Evolutionary conservation across 176 grass and related monocot species (phyloP), one percentile per base, ranked within the genome.

Genomic region (Ensete ventricosum): DNA sequence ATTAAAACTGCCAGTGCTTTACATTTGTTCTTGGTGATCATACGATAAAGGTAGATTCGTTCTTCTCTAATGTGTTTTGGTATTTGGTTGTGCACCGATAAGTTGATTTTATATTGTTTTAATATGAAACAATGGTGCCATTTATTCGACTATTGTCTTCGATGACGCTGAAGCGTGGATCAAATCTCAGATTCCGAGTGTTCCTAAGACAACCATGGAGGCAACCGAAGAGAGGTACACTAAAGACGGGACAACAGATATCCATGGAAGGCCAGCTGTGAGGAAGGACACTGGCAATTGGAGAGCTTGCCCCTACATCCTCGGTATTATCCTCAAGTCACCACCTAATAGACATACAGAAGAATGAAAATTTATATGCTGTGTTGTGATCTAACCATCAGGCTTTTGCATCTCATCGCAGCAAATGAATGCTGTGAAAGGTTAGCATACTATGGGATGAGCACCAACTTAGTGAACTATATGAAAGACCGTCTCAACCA

Each of bases 371-470:
- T 55, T 26, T 73, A 10, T 73, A 23, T 73, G 21, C 14, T 27
- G 14, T 16, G 5, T 2, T 24, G 11, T 25, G 6, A 53, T 14
- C 4, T 23, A 21, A 21, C 22, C 50, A 20, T 73, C 49, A 16
- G 0, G 2, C 27, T 73, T 54, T 27, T 9, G n/a, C 11, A 55
- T 54, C 71, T 73, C 52, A 17, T 25, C 4, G 1, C 71, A 73
- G 71, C 13, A 8, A 73, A 73, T 73, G 71, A 73, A 73, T 73
- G 71, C 52, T 73, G 71, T 55, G 71, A 73, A 54, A 73, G 71
- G 52, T 55, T 73, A 26, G 71, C 71, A 9, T 73, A 73, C 49
- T 73, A 73, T 55, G 71, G 71, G 52, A 73, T 73, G 71, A 27
- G 71, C 71, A 73, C 71, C 27, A 73, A 73, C 55, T 73, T 73